Conservation (phyloP, 768 basidiomycete species). For the Macrolepiota albuminosa region DNA sequence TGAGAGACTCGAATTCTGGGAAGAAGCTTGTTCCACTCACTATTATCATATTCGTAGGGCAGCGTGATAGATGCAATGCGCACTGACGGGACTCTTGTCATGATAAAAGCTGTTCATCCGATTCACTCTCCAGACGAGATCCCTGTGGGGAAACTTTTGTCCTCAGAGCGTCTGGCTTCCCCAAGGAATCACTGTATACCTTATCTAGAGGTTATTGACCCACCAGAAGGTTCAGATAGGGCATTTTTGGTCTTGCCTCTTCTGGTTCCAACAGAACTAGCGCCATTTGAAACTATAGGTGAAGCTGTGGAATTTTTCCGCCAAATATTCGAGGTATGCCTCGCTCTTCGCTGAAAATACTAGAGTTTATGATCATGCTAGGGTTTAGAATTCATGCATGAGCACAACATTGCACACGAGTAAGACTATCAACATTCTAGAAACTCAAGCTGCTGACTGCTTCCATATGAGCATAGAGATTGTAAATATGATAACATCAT, state of each 20-base stretch:
- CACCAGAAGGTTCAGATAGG: conserved; percentile 12
- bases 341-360: background rate
- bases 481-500: conserved; percentile 15
- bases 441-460: background rate
- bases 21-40: background rate
- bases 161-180: background rate
- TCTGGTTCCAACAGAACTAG: background rate
- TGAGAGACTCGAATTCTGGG: background rate
- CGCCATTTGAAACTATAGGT: background rate
- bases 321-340: conserved; percentile 16
- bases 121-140: background rate
- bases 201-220: conserved; percentile 15
- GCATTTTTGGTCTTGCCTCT: conserved; percentile 1
- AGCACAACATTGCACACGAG: conserved; percentile 28
- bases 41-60: background rate
- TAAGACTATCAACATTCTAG: background rate
- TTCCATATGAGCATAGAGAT: conserved; percentile 5
- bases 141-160: background rate
- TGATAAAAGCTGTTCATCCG: background rate
- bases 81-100: background rate
- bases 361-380: conserved; percentile 2
- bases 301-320: conserved; percentile 1
- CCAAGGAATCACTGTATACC: conserved; percentile 29
- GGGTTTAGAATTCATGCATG: conserved; percentile 31
- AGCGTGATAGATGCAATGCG: background rate